A percentile compares a stretch with the other conserved stretches of the same genome.
These are phyloP conservation scores for Graphium sp. DNA, from an alignment of 2,329 filamentous ascomycete species.

Conservation along the genomic window DNA sequence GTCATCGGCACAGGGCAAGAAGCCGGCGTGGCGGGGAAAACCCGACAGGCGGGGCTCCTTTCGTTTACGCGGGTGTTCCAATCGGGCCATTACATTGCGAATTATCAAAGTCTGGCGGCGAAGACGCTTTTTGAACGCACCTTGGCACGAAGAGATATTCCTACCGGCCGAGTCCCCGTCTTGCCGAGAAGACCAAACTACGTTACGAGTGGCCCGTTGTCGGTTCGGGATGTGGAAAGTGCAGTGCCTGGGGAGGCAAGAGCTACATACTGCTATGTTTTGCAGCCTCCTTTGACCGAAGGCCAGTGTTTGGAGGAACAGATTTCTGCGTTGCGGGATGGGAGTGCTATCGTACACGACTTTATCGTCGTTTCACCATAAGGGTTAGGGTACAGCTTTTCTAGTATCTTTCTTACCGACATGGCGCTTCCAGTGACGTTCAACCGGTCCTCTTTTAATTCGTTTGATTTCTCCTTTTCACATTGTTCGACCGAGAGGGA, in stretches of 20 bases:
- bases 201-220: neutral
- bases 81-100: slow-evolving; percentile 35
- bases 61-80: slow-evolving; percentile 54
- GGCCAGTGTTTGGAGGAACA: slow-evolving; percentile 1
- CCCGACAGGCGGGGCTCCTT: slow-evolving; percentile 62
- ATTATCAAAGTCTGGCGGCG: slow-evolving; percentile 40
- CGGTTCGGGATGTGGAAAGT: neutral
- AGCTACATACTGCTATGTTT: slow-evolving; percentile 3
- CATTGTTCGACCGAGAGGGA: no score
- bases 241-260: neutral
- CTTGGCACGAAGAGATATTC: slow-evolving; percentile 34
- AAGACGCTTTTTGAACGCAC: slow-evolving; percentile 45
- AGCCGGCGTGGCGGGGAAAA: slow-evolving; percentile 51
- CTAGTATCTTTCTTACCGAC: slow-evolving; percentile 5
- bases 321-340: neutral
- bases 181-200: slow-evolving; percentile 16
- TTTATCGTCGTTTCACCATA: slow-evolving; percentile 13
- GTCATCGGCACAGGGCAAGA: slow-evolving; percentile 43
- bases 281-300: slow-evolving; percentile 1
- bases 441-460: no score
- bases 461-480: no score
- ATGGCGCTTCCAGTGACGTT: no score
- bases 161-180: slow-evolving; percentile 31
- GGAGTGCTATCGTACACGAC: slow-evolving; percentile 1
- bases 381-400: no score